phyloP scores from a whole-genome alignment of 148 eudicot species.

The Rhododendron griersonianum region DNA sequence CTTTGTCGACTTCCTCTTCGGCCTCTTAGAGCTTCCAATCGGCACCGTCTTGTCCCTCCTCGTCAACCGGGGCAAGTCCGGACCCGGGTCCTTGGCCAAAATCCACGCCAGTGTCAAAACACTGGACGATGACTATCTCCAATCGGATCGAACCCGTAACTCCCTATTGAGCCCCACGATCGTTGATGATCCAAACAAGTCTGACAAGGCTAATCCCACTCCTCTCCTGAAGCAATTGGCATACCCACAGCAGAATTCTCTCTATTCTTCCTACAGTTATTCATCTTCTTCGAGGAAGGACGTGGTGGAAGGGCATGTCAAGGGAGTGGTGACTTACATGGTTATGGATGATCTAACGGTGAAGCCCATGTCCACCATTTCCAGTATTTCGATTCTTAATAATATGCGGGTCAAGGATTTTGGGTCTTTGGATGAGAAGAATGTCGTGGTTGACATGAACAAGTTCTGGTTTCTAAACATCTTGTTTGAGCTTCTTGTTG shows the following conservation, averaged over 20 bases:
- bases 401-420: not conserved
- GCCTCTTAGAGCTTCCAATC: constrained; percentile 20
- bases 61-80: not conserved
- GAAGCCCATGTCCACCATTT: constrained; percentile 10
- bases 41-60: constrained; percentile 11
- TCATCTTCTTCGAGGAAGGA: not conserved
- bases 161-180: not conserved
- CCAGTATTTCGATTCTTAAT: not conserved
- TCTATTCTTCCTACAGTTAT: not conserved
- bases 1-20: constrained; percentile 28
- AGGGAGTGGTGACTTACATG: constrained; percentile 9
- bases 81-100: not conserved
- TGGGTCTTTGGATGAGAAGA: not conserved
- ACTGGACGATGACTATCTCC: not conserved
- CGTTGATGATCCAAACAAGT: too few relatives aligned
- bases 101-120: not conserved
- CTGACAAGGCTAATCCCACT: not conserved
- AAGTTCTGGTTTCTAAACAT: not conserved
- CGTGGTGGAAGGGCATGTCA: not conserved
- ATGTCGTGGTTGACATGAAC: not conserved
- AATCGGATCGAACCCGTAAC: not conserved
- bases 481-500: not conserved
- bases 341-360: constrained; percentile 9
- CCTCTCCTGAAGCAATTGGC: not conserved
- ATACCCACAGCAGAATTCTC: not conserved